Evolutionary conservation across 495 filamentous ascomycete species (phyloP).

Genomic region (Xeromyces bisporus): DNA sequence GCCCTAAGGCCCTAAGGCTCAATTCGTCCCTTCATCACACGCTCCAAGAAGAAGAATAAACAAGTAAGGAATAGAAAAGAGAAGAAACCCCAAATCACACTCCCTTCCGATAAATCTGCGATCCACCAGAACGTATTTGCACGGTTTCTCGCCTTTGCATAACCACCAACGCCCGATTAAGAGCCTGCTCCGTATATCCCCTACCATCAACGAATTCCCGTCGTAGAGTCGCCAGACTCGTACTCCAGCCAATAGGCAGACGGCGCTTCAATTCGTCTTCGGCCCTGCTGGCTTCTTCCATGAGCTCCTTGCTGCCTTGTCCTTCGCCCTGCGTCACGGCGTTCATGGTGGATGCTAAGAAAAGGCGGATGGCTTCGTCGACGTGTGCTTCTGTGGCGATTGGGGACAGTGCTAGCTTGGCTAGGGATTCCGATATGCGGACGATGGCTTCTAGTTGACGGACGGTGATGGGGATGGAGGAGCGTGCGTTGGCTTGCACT

Average conservation of each 20-base stretch:
- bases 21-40: slow-evolving; percentile 1
- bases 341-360: slow-evolving; percentile 96
- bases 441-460: slow-evolving; percentile 94
- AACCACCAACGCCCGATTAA: slow-evolving; percentile 71
- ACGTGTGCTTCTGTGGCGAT: slow-evolving; percentile 83
- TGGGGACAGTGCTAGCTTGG: slow-evolving; percentile 72
- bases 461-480: slow-evolving; percentile 91
- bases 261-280: slow-evolving; percentile 82
- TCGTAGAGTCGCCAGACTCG: slow-evolving; percentile 67
- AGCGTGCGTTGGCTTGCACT: slow-evolving; percentile 68
- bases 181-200: slow-evolving; percentile 69
- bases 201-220: slow-evolving; percentile 81
- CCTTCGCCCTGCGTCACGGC: slow-evolving; percentile 79
- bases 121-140: slow-evolving; percentile 76
- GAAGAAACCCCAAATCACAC: slow-evolving; percentile 21
- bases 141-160: slow-evolving; percentile 79
- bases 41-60: not conserved
- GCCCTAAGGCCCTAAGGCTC: no score
- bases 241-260: slow-evolving; percentile 89
- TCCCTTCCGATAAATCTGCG: slow-evolving; percentile 69
- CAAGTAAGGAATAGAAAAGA: slow-evolving; percentile 3
- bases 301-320: slow-evolving; percentile 68
- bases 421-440: slow-evolving; percentile 90
- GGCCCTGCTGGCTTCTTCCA: slow-evolving; percentile 72
- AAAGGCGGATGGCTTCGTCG: slow-evolving; percentile 93